Percentiles rank a stretch among this genome's conserved stretches.
Evolutionary conservation across 306 rosid species (phyloP).

Genomic region (Cucumis sativus): DNA sequence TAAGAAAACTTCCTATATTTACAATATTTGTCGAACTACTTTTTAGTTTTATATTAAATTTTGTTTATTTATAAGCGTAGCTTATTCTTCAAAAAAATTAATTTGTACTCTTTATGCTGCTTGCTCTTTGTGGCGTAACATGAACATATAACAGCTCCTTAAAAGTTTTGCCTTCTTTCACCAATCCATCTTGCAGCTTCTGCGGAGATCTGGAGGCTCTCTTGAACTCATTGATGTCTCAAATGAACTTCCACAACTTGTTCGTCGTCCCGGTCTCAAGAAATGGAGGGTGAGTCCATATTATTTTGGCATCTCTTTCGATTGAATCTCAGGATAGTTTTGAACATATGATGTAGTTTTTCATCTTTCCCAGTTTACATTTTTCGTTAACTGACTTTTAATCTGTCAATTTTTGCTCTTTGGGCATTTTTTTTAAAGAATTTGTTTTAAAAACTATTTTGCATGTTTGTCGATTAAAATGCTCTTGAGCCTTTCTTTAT

Average conservation of each 20-base stretch:
- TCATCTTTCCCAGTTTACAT: neutral
- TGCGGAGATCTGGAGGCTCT: conserved; percentile 69
- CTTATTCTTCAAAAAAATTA: neutral
- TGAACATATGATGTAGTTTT: neutral
- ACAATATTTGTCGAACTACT: neutral
- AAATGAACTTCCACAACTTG: conserved; percentile 78
- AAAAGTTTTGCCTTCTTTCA: neutral
- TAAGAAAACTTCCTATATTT: neutral
- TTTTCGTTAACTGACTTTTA: neutral
- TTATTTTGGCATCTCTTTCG: neutral
- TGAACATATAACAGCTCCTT: neutral
- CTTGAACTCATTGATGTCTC: conserved; percentile 84
- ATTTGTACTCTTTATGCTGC: neutral
- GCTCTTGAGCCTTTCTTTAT: neutral
- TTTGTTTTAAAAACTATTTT: neutral
- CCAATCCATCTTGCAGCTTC: conserved; percentile 34
- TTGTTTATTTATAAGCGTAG: neutral
- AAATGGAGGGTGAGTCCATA: conserved; percentile 65
- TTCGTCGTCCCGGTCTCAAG: conserved; percentile 72
- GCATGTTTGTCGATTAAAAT: neutral
- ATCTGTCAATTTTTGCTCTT: neutral
- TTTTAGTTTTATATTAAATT: neutral
- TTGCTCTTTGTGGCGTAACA: neutral
- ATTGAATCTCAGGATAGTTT: neutral
- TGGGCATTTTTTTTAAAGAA: neutral